Conservation (phyloP, 1,139 yeast species). For the Petasospora rhodanensis region DNA sequence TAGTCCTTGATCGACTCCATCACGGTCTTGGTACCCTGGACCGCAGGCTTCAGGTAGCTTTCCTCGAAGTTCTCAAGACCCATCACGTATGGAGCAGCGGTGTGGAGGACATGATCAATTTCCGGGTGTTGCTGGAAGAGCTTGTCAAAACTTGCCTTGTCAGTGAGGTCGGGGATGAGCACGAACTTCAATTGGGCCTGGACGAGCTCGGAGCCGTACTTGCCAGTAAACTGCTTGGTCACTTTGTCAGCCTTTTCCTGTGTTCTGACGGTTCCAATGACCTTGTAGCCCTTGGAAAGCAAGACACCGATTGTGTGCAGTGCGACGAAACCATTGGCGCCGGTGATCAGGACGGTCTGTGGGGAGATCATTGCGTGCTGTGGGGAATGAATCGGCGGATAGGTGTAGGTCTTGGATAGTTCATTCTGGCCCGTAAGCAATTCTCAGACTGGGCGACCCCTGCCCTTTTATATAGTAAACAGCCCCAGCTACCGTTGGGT, state of each 20-base stretch:
- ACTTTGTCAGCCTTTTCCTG: constrained; percentile 37
- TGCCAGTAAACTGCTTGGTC: constrained; percentile 48
- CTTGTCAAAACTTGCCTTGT: constrained; percentile 46
- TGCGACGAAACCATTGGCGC: constrained; percentile 51
- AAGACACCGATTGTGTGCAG: constrained; percentile 35
- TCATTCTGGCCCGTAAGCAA: too few relatives aligned
- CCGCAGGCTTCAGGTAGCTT: constrained; percentile 40
- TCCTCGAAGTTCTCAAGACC: constrained; percentile 7
- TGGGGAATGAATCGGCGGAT: too few relatives aligned
- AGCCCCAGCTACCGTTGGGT: too few relatives aligned
- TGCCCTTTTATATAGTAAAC: too few relatives aligned
- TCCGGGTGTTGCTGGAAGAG: constrained; percentile 31
- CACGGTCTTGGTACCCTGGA: constrained; percentile 42
- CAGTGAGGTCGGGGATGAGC: constrained; percentile 44
- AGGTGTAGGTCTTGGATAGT: too few relatives aligned
- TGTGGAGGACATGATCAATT: constrained; percentile 23
- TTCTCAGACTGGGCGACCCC: too few relatives aligned
- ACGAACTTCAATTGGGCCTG: constrained; percentile 33
- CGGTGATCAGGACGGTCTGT: constrained; percentile 42
- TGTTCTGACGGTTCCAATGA: constrained; percentile 35
- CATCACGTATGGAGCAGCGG: constrained; percentile 21
- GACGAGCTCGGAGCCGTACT: constrained; percentile 11
- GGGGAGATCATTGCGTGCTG: too few relatives aligned
- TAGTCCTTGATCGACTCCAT: constrained; percentile 36
- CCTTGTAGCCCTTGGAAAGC: constrained; percentile 35